These are phyloP conservation scores for Phaeosphaeria sp. DNA, from an alignment of 2,329 filamentous ascomycete genomes.

Conservation along the genomic window DNA sequence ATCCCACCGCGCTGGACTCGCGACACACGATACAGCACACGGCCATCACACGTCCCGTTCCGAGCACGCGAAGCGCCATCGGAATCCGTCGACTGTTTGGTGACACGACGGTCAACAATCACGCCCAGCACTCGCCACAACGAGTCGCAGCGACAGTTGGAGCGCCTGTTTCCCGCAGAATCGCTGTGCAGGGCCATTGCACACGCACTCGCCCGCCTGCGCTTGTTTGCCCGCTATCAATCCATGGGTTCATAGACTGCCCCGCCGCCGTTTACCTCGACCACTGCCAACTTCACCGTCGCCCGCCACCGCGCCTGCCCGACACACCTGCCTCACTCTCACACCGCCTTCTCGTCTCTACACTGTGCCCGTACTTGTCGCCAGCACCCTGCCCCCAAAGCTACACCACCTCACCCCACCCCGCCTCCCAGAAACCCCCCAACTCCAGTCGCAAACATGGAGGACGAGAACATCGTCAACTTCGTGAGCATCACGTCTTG, in stretches of 20 bases:
- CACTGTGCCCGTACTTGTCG: neutral
- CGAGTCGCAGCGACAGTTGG: conserved; percentile 2
- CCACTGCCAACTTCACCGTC: neutral
- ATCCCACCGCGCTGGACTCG: neutral
- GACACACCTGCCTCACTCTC: conserved; percentile 1
- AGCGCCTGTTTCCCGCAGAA: neutral
- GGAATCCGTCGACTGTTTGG: conserved; percentile 16
- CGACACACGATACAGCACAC: neutral
- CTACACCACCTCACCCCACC: conserved; percentile 1
- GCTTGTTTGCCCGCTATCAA: conserved; percentile 8
- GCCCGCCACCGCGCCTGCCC: conserved; percentile 7
- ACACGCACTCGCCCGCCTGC: neutral
- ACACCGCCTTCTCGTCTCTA: neutral
- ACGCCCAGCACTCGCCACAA: conserved; percentile 9
- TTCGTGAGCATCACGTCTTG: conserved; percentile 85
- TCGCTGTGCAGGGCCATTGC: neutral
- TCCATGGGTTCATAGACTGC: conserved; percentile 27
- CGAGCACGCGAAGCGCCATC: conserved; percentile 17
- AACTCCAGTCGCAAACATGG: conserved; percentile 33
- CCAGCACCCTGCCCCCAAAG: neutral
- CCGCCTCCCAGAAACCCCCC: neutral
- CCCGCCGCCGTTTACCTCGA: conserved; percentile 28
- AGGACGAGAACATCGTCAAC: conserved; percentile 68
- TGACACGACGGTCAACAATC: conserved; percentile 14
- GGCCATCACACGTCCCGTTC: conserved; percentile 6